A percentile compares a stretch with the other conserved stretches of the same genome.
phyloP scores from a whole-genome alignment of 2,329 filamentous ascomycete species.

The Claviceps humidiphila region DNA sequence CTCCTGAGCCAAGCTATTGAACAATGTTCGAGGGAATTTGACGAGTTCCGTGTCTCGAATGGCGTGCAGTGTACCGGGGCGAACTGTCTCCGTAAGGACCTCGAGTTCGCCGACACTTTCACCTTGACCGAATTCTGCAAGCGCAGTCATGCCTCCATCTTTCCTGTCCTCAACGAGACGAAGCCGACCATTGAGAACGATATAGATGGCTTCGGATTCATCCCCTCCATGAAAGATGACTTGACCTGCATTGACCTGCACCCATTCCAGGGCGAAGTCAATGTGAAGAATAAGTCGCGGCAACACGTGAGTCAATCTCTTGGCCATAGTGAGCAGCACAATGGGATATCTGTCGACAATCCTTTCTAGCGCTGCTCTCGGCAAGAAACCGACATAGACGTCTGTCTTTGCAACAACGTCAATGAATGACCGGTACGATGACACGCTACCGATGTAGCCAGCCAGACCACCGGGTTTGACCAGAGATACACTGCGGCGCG shows the following conservation, averaged over 20 bases:
- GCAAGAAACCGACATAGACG: constrained; percentile 92
- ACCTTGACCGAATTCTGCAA: constrained; percentile 89
- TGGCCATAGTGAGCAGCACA: constrained; percentile 88
- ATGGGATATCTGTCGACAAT: constrained; percentile 90
- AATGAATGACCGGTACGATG: constrained; percentile 90
- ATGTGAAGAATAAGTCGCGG: constrained; percentile 89
- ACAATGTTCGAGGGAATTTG: constrained; percentile 88
- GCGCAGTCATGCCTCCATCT: constrained; percentile 69
- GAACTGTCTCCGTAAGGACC: constrained; percentile 83
- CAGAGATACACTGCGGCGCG: constrained; percentile 62
- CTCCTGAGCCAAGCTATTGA: constrained; percentile 94
- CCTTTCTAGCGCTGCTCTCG: constrained; percentile 69
- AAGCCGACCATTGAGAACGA: constrained; percentile 86
- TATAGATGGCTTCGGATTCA: constrained; percentile 96
- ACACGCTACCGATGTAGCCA: constrained; percentile 87
- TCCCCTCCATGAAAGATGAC: constrained; percentile 89
- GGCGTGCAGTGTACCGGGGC: constrained; percentile 85
- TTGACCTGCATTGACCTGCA: constrained; percentile 89
- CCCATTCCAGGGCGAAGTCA: constrained; percentile 96
- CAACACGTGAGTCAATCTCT: constrained; percentile 77
- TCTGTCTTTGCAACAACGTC: constrained; percentile 96
- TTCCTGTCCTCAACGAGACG: constrained; percentile 71
- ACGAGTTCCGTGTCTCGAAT: constrained; percentile 94
- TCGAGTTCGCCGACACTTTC: constrained; percentile 96
- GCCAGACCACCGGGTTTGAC: constrained; percentile 92